Percentiles rank a stretch among this genome's conserved stretches.
phyloP scores from a whole-genome alignment of 305 asterid species.

The Ilex paraguariensis region DNA sequence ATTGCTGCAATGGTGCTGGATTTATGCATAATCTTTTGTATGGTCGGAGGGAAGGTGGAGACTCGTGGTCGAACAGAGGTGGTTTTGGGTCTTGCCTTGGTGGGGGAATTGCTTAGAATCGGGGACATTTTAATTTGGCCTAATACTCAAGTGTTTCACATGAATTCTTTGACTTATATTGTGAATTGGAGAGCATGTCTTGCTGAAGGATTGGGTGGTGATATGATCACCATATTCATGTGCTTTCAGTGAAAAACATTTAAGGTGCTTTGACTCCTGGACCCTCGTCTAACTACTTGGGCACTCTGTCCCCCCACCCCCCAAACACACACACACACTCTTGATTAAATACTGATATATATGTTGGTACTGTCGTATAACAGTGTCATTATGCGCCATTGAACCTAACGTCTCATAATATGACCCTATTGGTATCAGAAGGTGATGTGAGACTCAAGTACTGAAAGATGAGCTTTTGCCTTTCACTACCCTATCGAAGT shows the following conservation, averaged over 20 bases:
- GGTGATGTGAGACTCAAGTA: background rate
- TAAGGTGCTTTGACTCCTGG: slow-evolving; percentile 19
- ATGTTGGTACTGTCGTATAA: background rate
- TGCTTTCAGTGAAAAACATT: slow-evolving; percentile 42
- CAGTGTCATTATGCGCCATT: background rate
- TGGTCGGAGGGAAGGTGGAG: slow-evolving; percentile 10
- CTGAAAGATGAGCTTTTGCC: background rate
- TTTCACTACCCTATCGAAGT: background rate
- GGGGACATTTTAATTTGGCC: slow-evolving; percentile 28
- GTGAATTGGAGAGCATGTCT: slow-evolving; percentile 9
- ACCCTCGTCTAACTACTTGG: slow-evolving; percentile 31
- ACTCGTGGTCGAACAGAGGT: slow-evolving; percentile 24
- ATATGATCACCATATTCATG: slow-evolving; percentile 54
- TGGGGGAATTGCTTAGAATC: slow-evolving; percentile 24
- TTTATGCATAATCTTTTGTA: slow-evolving; percentile 14
- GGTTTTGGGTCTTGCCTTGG: slow-evolving; percentile 24
- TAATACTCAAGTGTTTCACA: slow-evolving; percentile 14
- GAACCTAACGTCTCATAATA: background rate
- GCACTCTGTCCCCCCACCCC: slow-evolving; percentile 8
- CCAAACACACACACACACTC: background rate
- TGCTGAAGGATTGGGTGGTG: slow-evolving; percentile 17
- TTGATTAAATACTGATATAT: slow-evolving; percentile 1
- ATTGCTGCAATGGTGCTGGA: slow-evolving; percentile 5
- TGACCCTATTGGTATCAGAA: background rate
- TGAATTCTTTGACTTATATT: slow-evolving; percentile 18